phyloP scores from a whole-genome alignment of 495 filamentous ascomycete genomes.

The Opeltia flavorubescens region DNA sequence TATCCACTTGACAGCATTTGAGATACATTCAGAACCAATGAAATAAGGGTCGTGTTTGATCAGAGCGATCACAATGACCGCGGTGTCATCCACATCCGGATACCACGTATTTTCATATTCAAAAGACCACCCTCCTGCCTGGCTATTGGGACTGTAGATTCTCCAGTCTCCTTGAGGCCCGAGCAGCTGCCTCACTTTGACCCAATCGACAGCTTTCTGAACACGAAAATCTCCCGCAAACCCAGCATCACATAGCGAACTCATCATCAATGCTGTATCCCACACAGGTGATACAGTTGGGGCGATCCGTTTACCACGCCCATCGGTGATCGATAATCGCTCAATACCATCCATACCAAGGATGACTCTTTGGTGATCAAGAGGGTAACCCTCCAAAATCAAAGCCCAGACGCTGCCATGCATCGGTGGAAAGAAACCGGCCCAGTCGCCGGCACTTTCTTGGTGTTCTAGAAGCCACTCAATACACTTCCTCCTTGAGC shows the following conservation, averaged over 20 bases:
- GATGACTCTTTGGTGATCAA: constrained; percentile 6
- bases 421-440: constrained; percentile 22
- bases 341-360: constrained; percentile 18
- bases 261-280: constrained; percentile 26
- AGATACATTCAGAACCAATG: constrained; percentile 4
- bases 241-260: constrained; percentile 18
- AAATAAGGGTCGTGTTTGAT: constrained; percentile 16
- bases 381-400: constrained; percentile 18
- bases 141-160: constrained; percentile 14
- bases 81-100: constrained; percentile 34
- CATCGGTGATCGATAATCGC: constrained; percentile 17
- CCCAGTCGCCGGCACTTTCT: constrained; percentile 20
- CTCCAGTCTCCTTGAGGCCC: constrained; percentile 21
- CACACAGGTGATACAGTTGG: constrained; percentile 17
- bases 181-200: constrained; percentile 17
- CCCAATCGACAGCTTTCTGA: constrained; percentile 16
- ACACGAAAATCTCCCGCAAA: constrained; percentile 2
- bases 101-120: constrained; percentile 23
- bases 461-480: constrained; percentile 23
- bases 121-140: constrained; percentile 23
- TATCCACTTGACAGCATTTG: constrained; percentile 21
- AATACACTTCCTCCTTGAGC: constrained; percentile 12
- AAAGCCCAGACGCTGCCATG: constrained; percentile 18
- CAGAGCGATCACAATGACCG: constrained; percentile 21
- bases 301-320: constrained; percentile 12